Base-by-base conservation (phyloP, 2,329 filamentous ascomycete species). In the Aulographum hederae region DNA sequence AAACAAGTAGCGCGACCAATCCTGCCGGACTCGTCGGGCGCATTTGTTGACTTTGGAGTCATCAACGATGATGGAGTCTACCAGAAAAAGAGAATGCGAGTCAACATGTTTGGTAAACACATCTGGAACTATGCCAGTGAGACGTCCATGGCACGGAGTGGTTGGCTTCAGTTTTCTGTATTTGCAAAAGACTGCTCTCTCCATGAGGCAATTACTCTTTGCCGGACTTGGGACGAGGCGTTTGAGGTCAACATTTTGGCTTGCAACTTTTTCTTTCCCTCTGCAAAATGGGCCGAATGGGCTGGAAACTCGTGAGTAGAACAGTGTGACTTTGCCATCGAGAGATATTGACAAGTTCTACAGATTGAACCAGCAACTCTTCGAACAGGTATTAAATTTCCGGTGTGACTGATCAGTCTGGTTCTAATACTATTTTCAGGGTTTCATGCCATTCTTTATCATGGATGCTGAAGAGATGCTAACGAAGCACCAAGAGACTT, bases 51-150 rank as follows among this genome's bases (percentile, higher is more conserved):
- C 35, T 51, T 60, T 30, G 21, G 21, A 8, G 21, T 8, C 53
- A 42, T 53, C 13, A 43, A 52, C 4, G 43, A 53, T 28, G 40
- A 50, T 26, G 43, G 41, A 18, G 38, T 48, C 18, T 49, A 48
- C 30, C 36, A 43, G 19, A 45, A 41, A 29, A 51, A 47, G 34
- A 59, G 52, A 33, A 57, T 58, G 37, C 53, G 54, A 31, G 53
- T 65, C 33, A 58, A 51, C 32, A 46, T 65, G 6, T 65, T 58
- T 32, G 60, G 62, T 8, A 54, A 51, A 28, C 55, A 48, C 32
- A 65, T 65, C 39, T 64, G 60, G 50, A 63, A 65, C 43, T 63
- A 65, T 38, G 58, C 60, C 6, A 60, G 53, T 34, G 52, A 62
- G 37, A 54, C 51, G 23, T 54, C 58, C 3, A 57, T 64, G 50